Evolutionary conservation across 2,329 filamentous ascomycete species (phyloP).

Genomic region (Cytospora chrysosperma): DNA sequence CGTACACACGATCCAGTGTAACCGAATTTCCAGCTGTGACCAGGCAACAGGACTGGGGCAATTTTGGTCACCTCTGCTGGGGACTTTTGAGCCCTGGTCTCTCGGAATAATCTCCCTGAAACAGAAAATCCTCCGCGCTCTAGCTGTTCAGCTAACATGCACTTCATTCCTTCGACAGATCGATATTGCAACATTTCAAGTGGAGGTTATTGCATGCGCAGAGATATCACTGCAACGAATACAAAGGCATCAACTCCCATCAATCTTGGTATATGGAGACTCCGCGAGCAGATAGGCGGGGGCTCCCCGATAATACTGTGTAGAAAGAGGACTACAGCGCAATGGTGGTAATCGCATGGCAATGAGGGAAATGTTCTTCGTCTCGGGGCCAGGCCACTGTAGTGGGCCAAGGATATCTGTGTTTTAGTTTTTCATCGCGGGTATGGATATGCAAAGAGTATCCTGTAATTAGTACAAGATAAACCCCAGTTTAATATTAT

Average conservation of each 20-base stretch:
- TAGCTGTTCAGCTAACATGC: constrained; percentile 8
- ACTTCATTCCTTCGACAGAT: constrained; percentile 1
- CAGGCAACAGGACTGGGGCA: neutral
- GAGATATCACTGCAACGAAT: neutral
- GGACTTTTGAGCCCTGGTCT: too few species aligned
- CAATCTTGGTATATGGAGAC: neutral
- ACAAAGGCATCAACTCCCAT: neutral
- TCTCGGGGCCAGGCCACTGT: neutral
- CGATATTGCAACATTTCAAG: neutral
- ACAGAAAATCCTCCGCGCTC: constrained; percentile 1
- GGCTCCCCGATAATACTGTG: too few species aligned
- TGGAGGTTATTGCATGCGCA: neutral
- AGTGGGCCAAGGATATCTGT: constrained; percentile 2
- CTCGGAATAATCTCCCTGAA: constrained; percentile 1
- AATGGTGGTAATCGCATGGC: neutral
- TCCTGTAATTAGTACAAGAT: neutral
- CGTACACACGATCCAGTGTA: too few species aligned
- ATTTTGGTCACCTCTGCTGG: neutral
- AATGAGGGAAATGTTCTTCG: neutral
- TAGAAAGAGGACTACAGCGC: too few species aligned
- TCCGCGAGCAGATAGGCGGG: too few species aligned
- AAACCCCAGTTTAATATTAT: neutral
- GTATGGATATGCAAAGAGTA: neutral
- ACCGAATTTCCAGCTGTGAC: neutral
- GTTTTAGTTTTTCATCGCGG: neutral